Percentiles rank a stretch among this genome's conserved stretches.
Evolutionary conservation across 768 basidiomycete genomes (phyloP).

Genomic region (Pleurotus citrinopileatus): DNA sequence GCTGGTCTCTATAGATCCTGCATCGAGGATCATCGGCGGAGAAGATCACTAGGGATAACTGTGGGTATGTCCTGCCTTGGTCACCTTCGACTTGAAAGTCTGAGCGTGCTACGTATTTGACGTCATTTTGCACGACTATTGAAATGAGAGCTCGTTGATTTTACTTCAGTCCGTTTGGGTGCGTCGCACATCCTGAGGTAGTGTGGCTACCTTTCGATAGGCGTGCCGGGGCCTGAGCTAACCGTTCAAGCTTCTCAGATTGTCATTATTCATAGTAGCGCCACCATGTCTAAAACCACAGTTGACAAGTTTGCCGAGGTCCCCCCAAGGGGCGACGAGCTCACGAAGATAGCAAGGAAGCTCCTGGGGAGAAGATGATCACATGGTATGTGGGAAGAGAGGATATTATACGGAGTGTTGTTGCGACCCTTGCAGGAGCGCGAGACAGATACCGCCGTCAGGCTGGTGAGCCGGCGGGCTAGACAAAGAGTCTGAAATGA

Average conservation of each 20-base stretch:
- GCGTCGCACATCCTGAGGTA: no score
- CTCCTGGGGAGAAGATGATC: not conserved
- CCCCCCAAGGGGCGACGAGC: not conserved
- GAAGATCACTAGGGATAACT: not conserved
- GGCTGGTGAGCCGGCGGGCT: constrained; percentile 9
- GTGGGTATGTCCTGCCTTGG: no score
- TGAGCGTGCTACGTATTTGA: no score
- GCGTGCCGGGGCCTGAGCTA: not conserved
- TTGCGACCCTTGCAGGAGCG: constrained; percentile 7
- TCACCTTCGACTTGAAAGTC: no score
- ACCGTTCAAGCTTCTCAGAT: not conserved
- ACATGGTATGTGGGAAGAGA: not conserved
- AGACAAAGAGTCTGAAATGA: constrained; percentile 9
- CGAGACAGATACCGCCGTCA: constrained; percentile 5
- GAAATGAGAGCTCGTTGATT: not conserved
- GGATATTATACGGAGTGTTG: not conserved
- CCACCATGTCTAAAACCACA: not conserved
- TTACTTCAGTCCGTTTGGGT: not conserved
- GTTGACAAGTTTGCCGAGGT: not conserved
- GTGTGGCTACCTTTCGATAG: not conserved
- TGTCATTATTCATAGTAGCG: not conserved
- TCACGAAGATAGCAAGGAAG: not conserved
- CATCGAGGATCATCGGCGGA: not conserved
- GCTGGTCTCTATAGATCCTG: not conserved
- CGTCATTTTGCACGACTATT: not conserved